Conservation (phyloP, 2,329 filamentous ascomycete species). For the Aspergillus aculeatus region DNA sequence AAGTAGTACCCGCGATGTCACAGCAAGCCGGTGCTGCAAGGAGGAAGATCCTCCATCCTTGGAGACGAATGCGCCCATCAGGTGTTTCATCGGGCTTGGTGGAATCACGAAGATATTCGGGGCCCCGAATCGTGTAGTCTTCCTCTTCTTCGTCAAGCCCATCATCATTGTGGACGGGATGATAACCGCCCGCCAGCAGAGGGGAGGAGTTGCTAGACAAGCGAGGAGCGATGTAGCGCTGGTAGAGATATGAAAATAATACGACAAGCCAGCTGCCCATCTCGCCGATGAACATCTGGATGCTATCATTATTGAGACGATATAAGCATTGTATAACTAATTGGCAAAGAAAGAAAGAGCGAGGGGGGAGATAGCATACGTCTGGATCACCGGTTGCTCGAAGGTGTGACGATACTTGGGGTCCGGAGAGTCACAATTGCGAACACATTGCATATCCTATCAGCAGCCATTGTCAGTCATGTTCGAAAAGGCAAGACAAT, state of each 20-base stretch:
- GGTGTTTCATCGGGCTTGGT: conserved; percentile 55
- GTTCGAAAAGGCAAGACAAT: background rate
- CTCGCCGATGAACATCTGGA: conserved; percentile 97
- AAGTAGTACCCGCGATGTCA: conserved; percentile 90
- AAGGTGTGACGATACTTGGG: conserved; percentile 69
- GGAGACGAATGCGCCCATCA: conserved; percentile 60
- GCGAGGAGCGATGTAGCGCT: conserved; percentile 50
- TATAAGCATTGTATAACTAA: background rate
- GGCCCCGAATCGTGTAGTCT: conserved; percentile 44
- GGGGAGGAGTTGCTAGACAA: conserved; percentile 41
- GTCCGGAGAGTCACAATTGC: conserved; percentile 74
- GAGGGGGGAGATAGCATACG: conserved; percentile 44
- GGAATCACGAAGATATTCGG: conserved; percentile 46
- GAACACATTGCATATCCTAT: conserved; percentile 91
- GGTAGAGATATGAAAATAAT: conserved; percentile 65
- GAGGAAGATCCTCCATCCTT: conserved; percentile 69
- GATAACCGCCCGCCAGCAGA: conserved; percentile 59
- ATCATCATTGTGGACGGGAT: conserved; percentile 58
- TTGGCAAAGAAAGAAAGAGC: background rate
- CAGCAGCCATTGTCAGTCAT: conserved; percentile 3
- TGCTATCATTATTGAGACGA: conserved; percentile 31
- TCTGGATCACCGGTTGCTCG: conserved; percentile 94
- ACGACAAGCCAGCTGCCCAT: conserved; percentile 95
- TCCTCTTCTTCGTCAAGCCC: conserved; percentile 48
- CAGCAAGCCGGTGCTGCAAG: conserved; percentile 85